Percentiles rank a stretch among this genome's conserved stretches.
These are phyloP conservation scores for Gryganskiella cystojenkinii DNA, from an alignment of 192 early-diverging fungal species.

Conservation along the genomic window DNA sequence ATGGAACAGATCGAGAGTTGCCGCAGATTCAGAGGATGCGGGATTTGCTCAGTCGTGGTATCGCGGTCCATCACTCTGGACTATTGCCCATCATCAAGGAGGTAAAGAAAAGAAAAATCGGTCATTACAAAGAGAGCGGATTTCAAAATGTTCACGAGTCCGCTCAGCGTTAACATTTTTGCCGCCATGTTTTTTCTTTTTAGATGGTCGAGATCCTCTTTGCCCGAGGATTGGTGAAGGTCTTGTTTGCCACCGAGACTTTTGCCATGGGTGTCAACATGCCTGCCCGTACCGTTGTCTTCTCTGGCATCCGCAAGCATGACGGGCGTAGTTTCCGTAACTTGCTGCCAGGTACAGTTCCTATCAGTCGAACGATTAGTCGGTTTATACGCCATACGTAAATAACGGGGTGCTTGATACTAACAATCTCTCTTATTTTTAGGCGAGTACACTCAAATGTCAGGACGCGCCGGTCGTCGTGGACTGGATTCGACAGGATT, in stretches of 20 bases:
- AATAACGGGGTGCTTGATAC: too few relatives aligned
- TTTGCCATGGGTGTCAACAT: constrained; percentile 99
- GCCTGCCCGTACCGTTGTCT: constrained; percentile 94
- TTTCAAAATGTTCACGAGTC: neutral
- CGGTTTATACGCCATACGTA: too few relatives aligned
- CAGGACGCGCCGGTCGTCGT: constrained; percentile 95
- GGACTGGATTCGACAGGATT: constrained; percentile 92
- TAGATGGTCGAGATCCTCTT: constrained; percentile 97
- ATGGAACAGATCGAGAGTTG: constrained; percentile 84
- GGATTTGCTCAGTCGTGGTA: constrained; percentile 88
- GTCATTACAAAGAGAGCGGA: too few relatives aligned
- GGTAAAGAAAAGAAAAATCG: too few relatives aligned
- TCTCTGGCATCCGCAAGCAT: constrained; percentile 91
- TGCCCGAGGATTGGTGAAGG: constrained; percentile 86
- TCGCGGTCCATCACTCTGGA: constrained; percentile 98
- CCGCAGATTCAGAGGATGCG: constrained; percentile 91
- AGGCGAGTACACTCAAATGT: constrained; percentile 99
- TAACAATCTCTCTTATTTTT: neutral
- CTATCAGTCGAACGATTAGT: neutral
- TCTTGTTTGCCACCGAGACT: constrained; percentile 98
- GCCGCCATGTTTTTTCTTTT: neutral
- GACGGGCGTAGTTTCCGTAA: constrained; percentile 91
- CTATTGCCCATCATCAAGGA: constrained; percentile 98
- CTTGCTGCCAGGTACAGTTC: constrained; percentile 78
- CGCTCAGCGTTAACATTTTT: neutral